Conservation (phyloP, 78 protist species). For the Speleostelium caveatum region DNA sequence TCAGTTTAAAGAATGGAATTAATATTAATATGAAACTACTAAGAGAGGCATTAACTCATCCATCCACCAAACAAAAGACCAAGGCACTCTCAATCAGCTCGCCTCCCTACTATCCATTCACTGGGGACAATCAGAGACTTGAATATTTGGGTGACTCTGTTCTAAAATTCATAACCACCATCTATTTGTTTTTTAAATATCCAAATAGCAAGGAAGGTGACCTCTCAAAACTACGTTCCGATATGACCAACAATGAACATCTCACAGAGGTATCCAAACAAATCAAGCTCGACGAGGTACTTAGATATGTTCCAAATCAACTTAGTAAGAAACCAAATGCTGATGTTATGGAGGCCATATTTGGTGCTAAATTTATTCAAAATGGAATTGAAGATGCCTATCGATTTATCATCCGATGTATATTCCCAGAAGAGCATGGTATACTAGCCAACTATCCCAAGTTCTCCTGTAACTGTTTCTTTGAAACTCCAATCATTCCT, state of each 20-base stretch:
- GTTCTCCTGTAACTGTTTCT: neutral
- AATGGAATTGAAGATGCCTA: conserved; percentile 27
- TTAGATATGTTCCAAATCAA: conserved; percentile 5
- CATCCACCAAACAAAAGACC: conserved; percentile 26
- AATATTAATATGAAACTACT: neutral
- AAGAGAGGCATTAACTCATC: conserved; percentile 63
- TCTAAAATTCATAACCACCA: conserved; percentile 4
- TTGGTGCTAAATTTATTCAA: conserved; percentile 42
- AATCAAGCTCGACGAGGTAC: conserved; percentile 11
- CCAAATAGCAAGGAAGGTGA: conserved; percentile 27
- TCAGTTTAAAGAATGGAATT: neutral
- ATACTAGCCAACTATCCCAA: neutral
- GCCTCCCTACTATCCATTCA: neutral
- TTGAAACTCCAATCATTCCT: neutral
- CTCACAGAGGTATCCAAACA: neutral
- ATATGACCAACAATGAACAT: conserved; percentile 30
- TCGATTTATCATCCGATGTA: neutral
- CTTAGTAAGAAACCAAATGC: conserved; percentile 54
- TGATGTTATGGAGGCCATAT: conserved; percentile 60
- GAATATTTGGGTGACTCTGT: conserved; percentile 69
- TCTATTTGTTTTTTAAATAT: conserved; percentile 17
- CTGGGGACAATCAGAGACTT: conserved; percentile 41
- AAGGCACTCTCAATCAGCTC: no score
- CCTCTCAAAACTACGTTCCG: conserved; percentile 1
- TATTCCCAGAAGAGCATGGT: neutral